Conservation (phyloP, 192 early-diverging fungal genomes). For the Endogone sp. region DNA sequence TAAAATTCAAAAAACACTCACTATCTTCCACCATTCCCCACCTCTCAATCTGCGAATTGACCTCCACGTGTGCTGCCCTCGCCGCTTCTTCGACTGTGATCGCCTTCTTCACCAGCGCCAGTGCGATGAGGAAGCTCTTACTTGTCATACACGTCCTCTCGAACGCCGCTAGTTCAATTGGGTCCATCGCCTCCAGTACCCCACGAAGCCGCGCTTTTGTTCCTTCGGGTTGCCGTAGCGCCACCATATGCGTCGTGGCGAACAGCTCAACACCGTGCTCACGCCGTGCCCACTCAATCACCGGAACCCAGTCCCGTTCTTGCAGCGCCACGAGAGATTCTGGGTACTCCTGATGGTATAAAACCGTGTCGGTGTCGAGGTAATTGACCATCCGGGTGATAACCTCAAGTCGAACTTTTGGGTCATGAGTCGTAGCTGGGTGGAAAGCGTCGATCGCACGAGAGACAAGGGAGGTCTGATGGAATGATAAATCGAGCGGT, state of each 20-base stretch:
- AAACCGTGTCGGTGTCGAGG: constrained; percentile 86
- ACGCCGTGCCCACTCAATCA: constrained; percentile 71
- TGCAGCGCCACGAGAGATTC: constrained; percentile 79
- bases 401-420: constrained; percentile 30
- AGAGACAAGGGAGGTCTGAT: constrained; percentile 81
- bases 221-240: constrained; percentile 58
- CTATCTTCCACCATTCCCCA: constrained; percentile 93
- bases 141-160: constrained; percentile 80
- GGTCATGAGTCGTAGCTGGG: constrained; percentile 33
- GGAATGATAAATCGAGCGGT: neutral
- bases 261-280: constrained; percentile 65
- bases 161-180: constrained; percentile 81
- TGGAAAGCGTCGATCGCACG: constrained; percentile 76
- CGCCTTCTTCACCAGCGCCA: constrained; percentile 78
- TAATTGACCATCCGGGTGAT: constrained; percentile 76
- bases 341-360: constrained; percentile 80
- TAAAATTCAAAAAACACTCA: constrained; percentile 23
- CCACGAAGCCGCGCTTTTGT: constrained; percentile 53
- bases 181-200: constrained; percentile 52
- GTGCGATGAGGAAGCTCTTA: constrained; percentile 88
- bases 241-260: constrained; percentile 69
- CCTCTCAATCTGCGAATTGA: constrained; percentile 77
- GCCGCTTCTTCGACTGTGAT: constrained; percentile 75
- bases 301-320: constrained; percentile 70
- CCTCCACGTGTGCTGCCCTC: constrained; percentile 78